These are phyloP conservation scores for Dionaea muscipula DNA, from an alignment of 179 eudicot genomes.

Conservation along the genomic window DNA sequence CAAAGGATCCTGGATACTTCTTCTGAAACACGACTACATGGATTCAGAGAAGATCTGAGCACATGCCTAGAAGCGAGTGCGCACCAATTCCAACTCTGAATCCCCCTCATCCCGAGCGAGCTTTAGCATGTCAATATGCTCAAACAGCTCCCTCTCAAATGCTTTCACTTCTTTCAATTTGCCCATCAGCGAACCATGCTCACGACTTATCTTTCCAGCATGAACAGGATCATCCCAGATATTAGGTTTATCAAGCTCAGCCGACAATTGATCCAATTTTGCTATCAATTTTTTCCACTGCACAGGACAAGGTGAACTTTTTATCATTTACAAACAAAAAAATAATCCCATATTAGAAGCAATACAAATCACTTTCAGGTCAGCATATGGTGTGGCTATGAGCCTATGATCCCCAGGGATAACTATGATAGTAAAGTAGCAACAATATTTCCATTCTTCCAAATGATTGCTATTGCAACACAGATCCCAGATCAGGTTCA, in stretches of 20 bases:
- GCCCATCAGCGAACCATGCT: conserved; percentile 69
- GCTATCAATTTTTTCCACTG: conserved; percentile 76
- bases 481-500: too few species aligned
- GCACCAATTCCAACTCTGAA: conserved; percentile 88
- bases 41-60: conserved; percentile 25
- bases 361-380: neutral
- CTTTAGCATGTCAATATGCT: conserved; percentile 94
- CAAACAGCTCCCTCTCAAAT: conserved; percentile 71
- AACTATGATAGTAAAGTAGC: too few species aligned
- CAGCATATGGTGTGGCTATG: too few species aligned
- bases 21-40: conserved; percentile 1
- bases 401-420: too few species aligned
- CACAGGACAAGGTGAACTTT: conserved; percentile 9
- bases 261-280: conserved; percentile 50
- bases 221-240: conserved; percentile 92
- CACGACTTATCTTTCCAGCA: conserved; percentile 89
- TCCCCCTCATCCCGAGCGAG: conserved; percentile 96
- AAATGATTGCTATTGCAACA: too few species aligned
- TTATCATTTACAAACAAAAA: neutral
- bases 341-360: neutral
- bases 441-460: too few species aligned
- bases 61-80: conserved; percentile 80
- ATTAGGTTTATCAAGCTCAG: conserved; percentile 59
- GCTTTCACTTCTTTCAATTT: conserved; percentile 79
- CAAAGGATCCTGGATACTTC: neutral